Evolutionary conservation across 2,329 filamentous ascomycete genomes (phyloP).

Genomic region (Pseudogymnoascus sp.): DNA sequence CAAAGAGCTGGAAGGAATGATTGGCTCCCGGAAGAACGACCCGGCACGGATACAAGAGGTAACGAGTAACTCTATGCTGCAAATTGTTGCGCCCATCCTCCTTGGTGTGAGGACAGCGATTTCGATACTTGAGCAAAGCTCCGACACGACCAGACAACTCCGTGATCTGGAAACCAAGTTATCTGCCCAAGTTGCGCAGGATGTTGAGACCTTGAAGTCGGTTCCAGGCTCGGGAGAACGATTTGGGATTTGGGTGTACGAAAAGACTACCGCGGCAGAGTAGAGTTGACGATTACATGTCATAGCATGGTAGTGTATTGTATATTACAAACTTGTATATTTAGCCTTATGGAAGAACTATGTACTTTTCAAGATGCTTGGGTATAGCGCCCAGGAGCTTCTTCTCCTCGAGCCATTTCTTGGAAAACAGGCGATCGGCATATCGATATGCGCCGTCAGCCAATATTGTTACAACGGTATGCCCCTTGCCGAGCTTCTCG

Average conservation of each 20-base stretch:
- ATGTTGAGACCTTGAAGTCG: not conserved
- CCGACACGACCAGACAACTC: constrained; percentile 9
- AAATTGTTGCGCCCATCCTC: constrained; percentile 29
- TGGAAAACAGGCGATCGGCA: constrained; percentile 85
- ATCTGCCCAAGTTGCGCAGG: not conserved
- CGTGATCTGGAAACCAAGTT: not conserved
- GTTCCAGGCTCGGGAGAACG: not conserved
- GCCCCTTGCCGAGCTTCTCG: constrained; percentile 75
- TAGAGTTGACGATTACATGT: not conserved
- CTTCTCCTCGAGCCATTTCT: constrained; percentile 84
- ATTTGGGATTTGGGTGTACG: constrained; percentile 3
- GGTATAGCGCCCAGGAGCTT: constrained; percentile 73
- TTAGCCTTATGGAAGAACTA: constrained; percentile 64
- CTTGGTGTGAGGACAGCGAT: constrained; percentile 34
- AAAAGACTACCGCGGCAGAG: not conserved
- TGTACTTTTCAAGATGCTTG: constrained; percentile 81
- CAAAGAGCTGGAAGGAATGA: constrained; percentile 15
- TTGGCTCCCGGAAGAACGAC: too few species aligned
- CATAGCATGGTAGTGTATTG: constrained; percentile 9
- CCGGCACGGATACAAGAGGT: constrained; percentile 15
- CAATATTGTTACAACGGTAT: constrained; percentile 87
- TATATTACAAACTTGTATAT: constrained; percentile 19
- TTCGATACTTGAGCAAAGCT: constrained; percentile 22
- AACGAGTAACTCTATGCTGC: constrained; percentile 19
- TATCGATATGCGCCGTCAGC: constrained; percentile 98